Base-by-base conservation (phyloP, 768 basidiomycete species). In the Pleurotus giganteus region DNA sequence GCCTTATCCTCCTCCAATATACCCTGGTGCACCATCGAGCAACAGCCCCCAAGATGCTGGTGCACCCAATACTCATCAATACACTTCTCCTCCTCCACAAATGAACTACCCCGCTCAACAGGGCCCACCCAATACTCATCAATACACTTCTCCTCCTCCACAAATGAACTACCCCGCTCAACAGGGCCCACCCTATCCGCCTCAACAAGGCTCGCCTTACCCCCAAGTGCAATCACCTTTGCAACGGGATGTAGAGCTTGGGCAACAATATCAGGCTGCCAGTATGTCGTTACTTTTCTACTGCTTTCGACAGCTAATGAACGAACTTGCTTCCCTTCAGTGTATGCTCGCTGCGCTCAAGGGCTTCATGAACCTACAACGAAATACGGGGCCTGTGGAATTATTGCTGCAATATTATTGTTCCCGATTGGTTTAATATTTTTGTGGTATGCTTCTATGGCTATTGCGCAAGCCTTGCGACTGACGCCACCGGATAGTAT, bases 401-500 rank as follows among this genome's bases (percentile, higher is more conserved):
- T 69, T n/a, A 60, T 69, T 34, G 56, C 62, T 27, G 66, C 66
- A 34, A 60, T 69, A 34, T 60, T 69, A 0, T 63, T 60, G 26
- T 69, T 69, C 53, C 68, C 68, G 4, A 55, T 61, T 6, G 67
- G 67, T 9, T 42, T 69, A 13, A 63, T 68, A 21, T 68, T 64
- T 44, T 61, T 69, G 39, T 67, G 66, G 68, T 68, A 36, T 32
- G 65, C n/a, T n/a, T 60, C 15, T 13, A 29, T 9, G 4, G 7
- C 11, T 47, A 15, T 47, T 19, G 3, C 32, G n/a, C 47, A 13
- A 23, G 2, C 9, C 37, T n/a, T 34, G 3, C n/a, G 37, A 24
- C 21, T 37, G 4, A 51, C 9, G 8, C 7, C 12, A 7, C 32
- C n/a, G 12, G 9, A 19, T 9, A 51, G 49, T n/a, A 17, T 51